Base-by-base conservation (phyloP, 2,329 filamentous ascomycete genomes). In the Onygenales sp. region DNA sequence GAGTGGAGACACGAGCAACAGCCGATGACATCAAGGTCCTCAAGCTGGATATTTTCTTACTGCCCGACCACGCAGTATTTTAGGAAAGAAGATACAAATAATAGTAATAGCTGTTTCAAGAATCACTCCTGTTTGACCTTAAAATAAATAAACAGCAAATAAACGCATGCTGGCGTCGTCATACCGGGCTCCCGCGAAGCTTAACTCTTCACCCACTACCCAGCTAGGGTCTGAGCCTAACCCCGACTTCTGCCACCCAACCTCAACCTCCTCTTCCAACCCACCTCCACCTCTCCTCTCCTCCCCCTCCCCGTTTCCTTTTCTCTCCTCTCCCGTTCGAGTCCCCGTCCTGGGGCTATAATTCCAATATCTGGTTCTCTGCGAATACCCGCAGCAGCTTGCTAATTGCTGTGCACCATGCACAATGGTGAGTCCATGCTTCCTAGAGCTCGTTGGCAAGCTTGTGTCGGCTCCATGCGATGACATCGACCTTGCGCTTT, bases 401-500 rank as follows among this genome's bases (percentile, higher is more conserved):
- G 57, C 54, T 53, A 53, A 50, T 49, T 54, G 44, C 47, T 59
- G 46, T 51, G 54, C 57, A 61, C 58, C 57, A 59, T 61, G 54
- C 62, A 68, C 68, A 52, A 71, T 71, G 68, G 68, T 70, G 59
- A 63, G 64, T 47, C 9, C 1, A 39, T 2, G 14, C 27, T 17
- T 31, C 46, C 34, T n/a, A 10, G 5, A 49, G 46, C 46, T 49
- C 10, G 39, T 21, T 7, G n/a, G 11, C 33, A 36, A 37, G 42
- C 33, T 46, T 21, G 10, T 34, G 6, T 8, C 44, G 2, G 13
- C 7, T 11, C 11, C 42, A 36, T n/a, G 11, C 27, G 21, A 33
- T 40, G 46, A 42, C 33, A 37, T 44, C 17, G 51, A 21, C 44
- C 45, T 33, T 32, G 39, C 13, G n/a, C 37, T 42, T 32, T 32